A percentile compares a stretch with the other conserved stretches of the same genome.
Evolutionary conservation across 2,329 filamentous ascomycete genomes (phyloP).

Genomic region (Colletotrichum acutatum): DNA sequence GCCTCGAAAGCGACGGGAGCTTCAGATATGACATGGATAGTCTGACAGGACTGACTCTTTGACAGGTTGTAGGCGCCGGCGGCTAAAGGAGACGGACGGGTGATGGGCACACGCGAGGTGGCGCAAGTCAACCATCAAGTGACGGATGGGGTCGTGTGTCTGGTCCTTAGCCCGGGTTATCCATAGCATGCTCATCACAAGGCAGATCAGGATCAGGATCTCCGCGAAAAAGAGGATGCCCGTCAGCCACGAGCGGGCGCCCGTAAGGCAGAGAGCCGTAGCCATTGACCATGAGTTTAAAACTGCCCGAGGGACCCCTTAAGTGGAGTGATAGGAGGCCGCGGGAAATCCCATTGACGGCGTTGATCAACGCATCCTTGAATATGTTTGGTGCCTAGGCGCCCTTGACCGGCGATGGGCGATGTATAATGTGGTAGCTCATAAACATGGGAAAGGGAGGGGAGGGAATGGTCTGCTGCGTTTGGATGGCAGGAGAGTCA

Average conservation of each 20-base stretch:
- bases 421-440: neutral
- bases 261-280: neutral
- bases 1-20: neutral
- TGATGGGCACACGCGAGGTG: neutral
- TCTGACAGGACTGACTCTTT: neutral
- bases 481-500: conserved; percentile 30
- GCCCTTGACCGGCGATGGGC: conserved; percentile 19
- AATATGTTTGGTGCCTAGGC: neutral
- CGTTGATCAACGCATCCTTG: neutral
- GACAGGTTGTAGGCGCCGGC: conserved; percentile 7
- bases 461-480: neutral
- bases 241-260: conserved; percentile 4
- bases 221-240: neutral
- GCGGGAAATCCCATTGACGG: neutral
- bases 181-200: neutral
- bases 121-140: neutral
- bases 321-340: neutral
- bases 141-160: neutral
- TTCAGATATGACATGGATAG: neutral
- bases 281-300: neutral
- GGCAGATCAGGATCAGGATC: neutral
- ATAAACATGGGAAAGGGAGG: neutral
- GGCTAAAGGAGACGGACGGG: neutral
- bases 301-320: neutral
- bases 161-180: neutral